Conservation (phyloP, 306 rosid genomes). For the Vigna trinervia region DNA sequence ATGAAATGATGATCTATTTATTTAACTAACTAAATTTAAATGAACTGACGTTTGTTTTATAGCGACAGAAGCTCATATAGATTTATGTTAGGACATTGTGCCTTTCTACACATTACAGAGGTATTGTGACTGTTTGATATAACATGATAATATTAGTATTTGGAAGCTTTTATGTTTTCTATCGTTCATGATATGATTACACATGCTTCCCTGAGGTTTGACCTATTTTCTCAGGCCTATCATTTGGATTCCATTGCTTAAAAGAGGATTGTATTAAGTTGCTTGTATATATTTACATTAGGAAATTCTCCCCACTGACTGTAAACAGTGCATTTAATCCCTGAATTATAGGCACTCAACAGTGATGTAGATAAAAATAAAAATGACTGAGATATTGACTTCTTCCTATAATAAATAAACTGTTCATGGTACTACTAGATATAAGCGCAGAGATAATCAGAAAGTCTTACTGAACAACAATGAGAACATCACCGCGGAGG, state of each 20-base stretch:
- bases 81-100: constrained; percentile 2
- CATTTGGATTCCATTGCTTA: not conserved
- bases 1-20: constrained; percentile 16
- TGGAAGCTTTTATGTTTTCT: not conserved
- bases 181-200: not conserved
- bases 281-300: not conserved
- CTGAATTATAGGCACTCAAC: not conserved
- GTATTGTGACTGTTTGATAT: not conserved
- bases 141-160: not conserved
- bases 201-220: not conserved
- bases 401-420: constrained; percentile 19
- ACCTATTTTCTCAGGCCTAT: not conserved
- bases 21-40: not conserved
- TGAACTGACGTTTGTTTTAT: not conserved
- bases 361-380: not conserved
- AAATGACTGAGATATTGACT: not conserved
- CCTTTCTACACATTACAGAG: not conserved
- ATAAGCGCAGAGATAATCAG: constrained; percentile 1
- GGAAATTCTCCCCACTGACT: constrained; percentile 7
- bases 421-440: not conserved
- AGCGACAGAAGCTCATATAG: constrained; percentile 2
- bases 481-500: not conserved
- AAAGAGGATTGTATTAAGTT: not conserved
- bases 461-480: constrained; percentile 9
- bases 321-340: constrained; percentile 13